These are phyloP conservation scores for Malus sylvestris DNA, from an alignment of 306 rosid species.

Conservation along the genomic window DNA sequence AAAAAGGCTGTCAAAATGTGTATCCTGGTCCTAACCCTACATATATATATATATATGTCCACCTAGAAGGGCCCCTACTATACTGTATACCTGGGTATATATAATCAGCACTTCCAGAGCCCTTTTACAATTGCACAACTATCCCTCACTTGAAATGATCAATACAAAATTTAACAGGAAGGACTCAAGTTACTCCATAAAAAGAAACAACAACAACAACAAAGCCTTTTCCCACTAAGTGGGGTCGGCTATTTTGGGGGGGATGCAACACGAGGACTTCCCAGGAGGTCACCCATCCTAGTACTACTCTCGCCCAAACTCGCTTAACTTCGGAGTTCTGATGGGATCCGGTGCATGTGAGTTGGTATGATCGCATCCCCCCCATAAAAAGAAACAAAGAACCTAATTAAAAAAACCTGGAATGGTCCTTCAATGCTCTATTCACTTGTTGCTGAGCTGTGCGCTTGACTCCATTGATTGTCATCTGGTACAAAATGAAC, in stretches of 20 bases:
- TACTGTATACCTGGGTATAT: not conserved
- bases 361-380: no score
- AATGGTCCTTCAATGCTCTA: constrained; percentile 77
- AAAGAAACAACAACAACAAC: constrained; percentile 12
- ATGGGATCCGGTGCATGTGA: no score
- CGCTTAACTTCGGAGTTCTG: no score
- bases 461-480: constrained; percentile 87
- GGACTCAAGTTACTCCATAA: not conserved
- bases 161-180: not conserved
- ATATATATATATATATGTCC: not conserved
- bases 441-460: constrained; percentile 94
- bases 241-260: no score
- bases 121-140: not conserved
- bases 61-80: not conserved
- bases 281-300: no score
- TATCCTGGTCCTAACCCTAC: not conserved
- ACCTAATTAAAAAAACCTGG: constrained; percentile 43
- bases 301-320: no score
- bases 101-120: not conserved
- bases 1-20: no score
- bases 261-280: no score
- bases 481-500: constrained; percentile 54
- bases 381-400: constrained; percentile 3
- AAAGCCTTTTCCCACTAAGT: no score
- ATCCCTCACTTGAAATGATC: not conserved